Evolutionary conservation across 306 rosid species (phyloP), one percentile per base, ranked within the genome.

Genomic region (Corylus heterophylla): DNA sequence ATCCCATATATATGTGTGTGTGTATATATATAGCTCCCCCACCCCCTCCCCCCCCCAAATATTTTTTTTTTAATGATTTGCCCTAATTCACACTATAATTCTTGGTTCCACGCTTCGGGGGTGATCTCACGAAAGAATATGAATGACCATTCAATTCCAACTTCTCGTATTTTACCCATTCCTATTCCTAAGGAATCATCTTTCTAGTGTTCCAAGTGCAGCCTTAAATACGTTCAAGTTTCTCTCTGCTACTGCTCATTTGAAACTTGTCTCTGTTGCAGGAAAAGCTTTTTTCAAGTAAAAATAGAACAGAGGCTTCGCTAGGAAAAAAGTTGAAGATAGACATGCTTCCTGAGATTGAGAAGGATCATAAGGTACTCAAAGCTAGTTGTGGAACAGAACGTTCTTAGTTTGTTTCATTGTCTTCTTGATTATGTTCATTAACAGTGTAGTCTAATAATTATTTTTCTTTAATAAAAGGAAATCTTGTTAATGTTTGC

Each of bases 321-420:
- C 78, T 96, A 42, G 99, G 98, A 59, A 96, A 96, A 89, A 93
- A 86, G 87, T 84, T 96, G 86, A 96, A 90, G 89, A 90, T 84
- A 54, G 98, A 93, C 91, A 90, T 96, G 97, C 97, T 96, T 84
- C 94, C 97, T 51, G 99, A 96, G 90, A 89, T 96, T 79, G 99
- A 96, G 89, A 96, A 89, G 86, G 98, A 86, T 82, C 99, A 93
- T 55, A 96, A 96, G 99, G 99, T 96, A 89, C 71, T 50, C 16
- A 54, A 56, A 70, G 8, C n/a, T 67, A 44, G 74, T 49, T 63
- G 35, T 50, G 84, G 74, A 66, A 48, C 11, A 18, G 75, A 48
- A 31, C 29, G 42, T 62, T 62, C 62, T 76, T 47, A 52, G 45
- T 55, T 62, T 58, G 37, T 17, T 35, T 7, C 27, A n/a, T 75